Percentiles rank a stretch among this genome's conserved stretches.
phyloP scores from a whole-genome alignment of 768 basidiomycete species.

The Calocera viscosa region DNA sequence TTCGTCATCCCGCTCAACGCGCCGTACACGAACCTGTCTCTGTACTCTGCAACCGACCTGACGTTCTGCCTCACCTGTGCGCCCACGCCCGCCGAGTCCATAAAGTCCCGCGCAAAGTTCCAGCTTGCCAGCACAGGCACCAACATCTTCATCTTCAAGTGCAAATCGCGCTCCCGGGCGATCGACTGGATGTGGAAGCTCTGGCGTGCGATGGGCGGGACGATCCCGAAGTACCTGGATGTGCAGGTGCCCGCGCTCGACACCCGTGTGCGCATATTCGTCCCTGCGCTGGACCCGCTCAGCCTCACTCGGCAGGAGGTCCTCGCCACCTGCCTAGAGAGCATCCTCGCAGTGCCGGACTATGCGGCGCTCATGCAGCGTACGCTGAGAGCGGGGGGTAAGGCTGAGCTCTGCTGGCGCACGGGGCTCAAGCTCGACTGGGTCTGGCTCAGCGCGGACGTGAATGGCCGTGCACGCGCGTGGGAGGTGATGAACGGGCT shows the following conservation, averaged over 20 bases:
- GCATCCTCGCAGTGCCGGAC: slow-evolving; percentile 43
- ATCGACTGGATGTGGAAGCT: slow-evolving; percentile 85
- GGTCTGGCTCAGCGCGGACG: slow-evolving; percentile 63
- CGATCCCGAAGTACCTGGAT: slow-evolving; percentile 56
- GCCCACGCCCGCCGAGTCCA: slow-evolving; percentile 38
- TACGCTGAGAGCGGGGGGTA: slow-evolving; percentile 42
- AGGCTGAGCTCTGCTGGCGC: slow-evolving; percentile 69
- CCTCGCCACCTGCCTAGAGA: slow-evolving; percentile 46
- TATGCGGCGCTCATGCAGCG: slow-evolving; percentile 51
- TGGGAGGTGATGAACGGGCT: slow-evolving; percentile 71
- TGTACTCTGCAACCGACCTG: slow-evolving; percentile 79
- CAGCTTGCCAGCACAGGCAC: slow-evolving; percentile 48
- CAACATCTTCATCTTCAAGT: slow-evolving; percentile 78
- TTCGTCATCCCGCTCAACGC: slow-evolving; percentile 63
- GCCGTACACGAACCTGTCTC: slow-evolving; percentile 52
- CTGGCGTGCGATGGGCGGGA: slow-evolving; percentile 63
- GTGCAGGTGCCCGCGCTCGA: slow-evolving; percentile 57
- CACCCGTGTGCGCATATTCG: slow-evolving; percentile 53
- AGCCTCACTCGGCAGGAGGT: slow-evolving; percentile 48
- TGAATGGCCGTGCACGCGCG: slow-evolving; percentile 45
- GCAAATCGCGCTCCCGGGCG: slow-evolving; percentile 61
- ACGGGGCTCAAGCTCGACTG: slow-evolving; percentile 65
- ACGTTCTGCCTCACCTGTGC: slow-evolving; percentile 62
- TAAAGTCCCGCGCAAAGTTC: slow-evolving; percentile 26
- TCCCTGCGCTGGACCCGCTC: slow-evolving; percentile 40